Base-by-base conservation (phyloP, 495 filamentous ascomycete genomes). In the Emericellopsis terricola region DNA sequence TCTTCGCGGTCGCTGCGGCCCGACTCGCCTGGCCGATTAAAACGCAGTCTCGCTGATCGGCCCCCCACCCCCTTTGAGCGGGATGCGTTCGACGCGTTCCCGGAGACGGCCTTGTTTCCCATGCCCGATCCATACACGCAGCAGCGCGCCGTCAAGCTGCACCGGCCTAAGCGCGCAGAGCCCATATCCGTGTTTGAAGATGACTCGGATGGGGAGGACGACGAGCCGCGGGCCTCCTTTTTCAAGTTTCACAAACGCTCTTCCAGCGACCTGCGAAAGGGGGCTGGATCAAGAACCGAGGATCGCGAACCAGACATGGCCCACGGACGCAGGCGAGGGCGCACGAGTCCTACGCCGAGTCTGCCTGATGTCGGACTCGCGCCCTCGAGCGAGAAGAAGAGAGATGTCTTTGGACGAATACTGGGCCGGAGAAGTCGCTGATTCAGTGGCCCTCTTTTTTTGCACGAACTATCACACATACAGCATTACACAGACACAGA, bases 131-230 rank as follows among this genome's bases (percentile, higher is more conserved):
- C 6, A 26, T 6, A 26, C 23, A 26, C 11, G 6, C 23, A 26
- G 23, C 23, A 11, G 23, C 23, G 23, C 23, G 23, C 23, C 6
- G 23, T 26, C 23, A 11, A 26, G 6, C 11, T 6, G 11, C 23
- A 26, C 23, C n/a, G n/a, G n/a, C n/a, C 23, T 26, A 27, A 36
- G 24, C 34, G n/a, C n/a, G n/a, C 34, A 1, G 17, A 17, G n/a
- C 26, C 27, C 17, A 5, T 14, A 13, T 38, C 36, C 7, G 28
- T 38, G 29, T 38, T 38, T 15, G 36, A 38, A 18, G 21, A 38
- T 13, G 36, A 38, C 15, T 31, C 36, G n/a, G 36, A 38, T n/a
- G 13, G 19, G 15, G 29, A 16, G 3, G 11, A 32, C 19, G 21
- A 35, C 11, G 21, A 26, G 14, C 8, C n/a, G 2, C n/a, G 16